Conservation (phyloP, 2,329 filamentous ascomycete species). For the Albifimbria verrucaria region DNA sequence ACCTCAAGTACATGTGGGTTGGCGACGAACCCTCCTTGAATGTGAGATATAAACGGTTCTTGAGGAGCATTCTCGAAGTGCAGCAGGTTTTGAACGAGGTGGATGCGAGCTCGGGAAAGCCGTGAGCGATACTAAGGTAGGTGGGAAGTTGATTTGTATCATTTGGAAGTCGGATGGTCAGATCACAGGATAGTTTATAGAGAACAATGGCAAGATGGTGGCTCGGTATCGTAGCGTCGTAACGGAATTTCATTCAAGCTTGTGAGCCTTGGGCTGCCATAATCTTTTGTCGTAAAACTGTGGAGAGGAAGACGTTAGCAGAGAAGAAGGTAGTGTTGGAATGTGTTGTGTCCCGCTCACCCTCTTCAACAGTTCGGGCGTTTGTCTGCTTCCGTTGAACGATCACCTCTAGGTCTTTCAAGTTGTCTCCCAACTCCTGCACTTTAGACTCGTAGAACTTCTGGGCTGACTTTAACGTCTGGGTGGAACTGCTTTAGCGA, state of each 20-base stretch:
- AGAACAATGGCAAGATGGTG: not conserved
- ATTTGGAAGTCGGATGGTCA: too few relatives aligned
- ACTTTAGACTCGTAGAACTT: constrained; percentile 57
- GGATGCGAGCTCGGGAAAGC: not conserved
- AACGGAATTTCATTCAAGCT: constrained; percentile 4
- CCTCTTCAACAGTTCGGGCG: constrained; percentile 83
- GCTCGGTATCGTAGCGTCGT: too few relatives aligned
- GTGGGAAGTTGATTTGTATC: too few relatives aligned
- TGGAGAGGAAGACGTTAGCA: constrained; percentile 19
- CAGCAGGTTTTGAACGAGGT: constrained; percentile 22
- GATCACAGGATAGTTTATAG: not conserved
- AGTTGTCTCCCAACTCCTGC: constrained; percentile 47
- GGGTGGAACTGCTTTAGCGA: not conserved
- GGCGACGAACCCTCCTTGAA: constrained; percentile 20
- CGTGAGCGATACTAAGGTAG: not conserved
- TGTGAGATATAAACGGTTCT: constrained; percentile 24
- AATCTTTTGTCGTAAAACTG: constrained; percentile 42
- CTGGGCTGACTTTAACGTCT: constrained; percentile 51
- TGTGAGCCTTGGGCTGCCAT: constrained; percentile 31
- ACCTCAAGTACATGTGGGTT: constrained; percentile 28
- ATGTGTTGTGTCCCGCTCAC: constrained; percentile 32
- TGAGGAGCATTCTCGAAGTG: constrained; percentile 26
- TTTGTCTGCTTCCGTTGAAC: constrained; percentile 75
- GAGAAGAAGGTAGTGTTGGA: constrained; percentile 20
- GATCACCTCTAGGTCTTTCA: constrained; percentile 56